Base-by-base conservation (phyloP, 305 asterid species). In the Rubia tinctorum region DNA sequence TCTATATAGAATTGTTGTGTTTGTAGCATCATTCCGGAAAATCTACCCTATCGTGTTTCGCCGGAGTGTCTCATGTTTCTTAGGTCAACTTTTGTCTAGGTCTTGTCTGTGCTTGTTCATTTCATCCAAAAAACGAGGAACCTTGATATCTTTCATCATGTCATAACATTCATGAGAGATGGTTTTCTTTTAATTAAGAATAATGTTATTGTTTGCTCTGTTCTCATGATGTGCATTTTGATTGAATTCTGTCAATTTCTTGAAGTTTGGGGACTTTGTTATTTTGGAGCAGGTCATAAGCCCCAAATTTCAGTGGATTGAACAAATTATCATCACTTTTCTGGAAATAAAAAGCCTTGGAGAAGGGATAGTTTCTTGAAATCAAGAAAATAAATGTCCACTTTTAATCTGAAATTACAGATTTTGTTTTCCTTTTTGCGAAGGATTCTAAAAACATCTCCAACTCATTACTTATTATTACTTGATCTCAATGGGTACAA, bases 1-100 rank as follows among this genome's bases (percentile, higher is more conserved):
- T 73, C 47, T 6, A 72, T 60, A 75, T 63, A 74, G 83, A 39
- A 62, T 75, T 80, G 78, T 77, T 66, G 43, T 82, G 69, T 76
- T 68, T 58, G 77, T 77, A 73, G 71, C 34, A 40, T 45, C 47
- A 63, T 49, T 53, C 14, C 65, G 18, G 69, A 49, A 53, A 37
- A 53, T 49, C 40, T 58, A 23, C n/a, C 34, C 8, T 56, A 40
- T 55, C 58, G 6, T 64, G 75, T 58, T 43, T 55, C 30, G 34
- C 27, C 43, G 65, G 58, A 65, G 72, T 7, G 14, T 51, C 65
- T 15, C 23, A 12, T 39, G 43, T 13, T 37, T 23, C 74, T 65
- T 13, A 40, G 65, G 53, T 13, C 5, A 66, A 71, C 77, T 76
- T 76, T 79, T 79, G 40, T 68, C 68, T 76, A 69, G 82, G 75